Percentiles rank a stretch among this genome's conserved stretches.
Conservation (phyloP, 352 stramenopile species). For the Phytophthora chlamydospora region DNA sequence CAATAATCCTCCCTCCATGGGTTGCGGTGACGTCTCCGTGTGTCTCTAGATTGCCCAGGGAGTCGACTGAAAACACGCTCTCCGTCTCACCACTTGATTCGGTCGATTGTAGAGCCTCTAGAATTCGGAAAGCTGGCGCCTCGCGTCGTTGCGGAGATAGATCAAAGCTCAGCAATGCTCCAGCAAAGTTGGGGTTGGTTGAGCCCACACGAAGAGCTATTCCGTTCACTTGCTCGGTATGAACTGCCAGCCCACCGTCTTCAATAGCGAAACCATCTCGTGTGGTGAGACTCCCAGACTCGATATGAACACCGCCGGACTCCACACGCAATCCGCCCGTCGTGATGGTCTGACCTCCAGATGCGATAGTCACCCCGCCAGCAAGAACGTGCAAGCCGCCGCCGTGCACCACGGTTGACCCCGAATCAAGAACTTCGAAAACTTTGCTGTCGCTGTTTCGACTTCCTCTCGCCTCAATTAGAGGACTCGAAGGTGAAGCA, state of each 20-base stretch:
- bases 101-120: conserved; percentile 42
- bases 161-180: conserved; percentile 56
- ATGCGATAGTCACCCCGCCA: conserved; percentile 58
- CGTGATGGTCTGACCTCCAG: conserved; percentile 64
- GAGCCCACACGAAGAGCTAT: conserved; percentile 51
- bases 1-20: conserved; percentile 49
- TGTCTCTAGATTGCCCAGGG: conserved; percentile 50
- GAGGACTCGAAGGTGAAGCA: conserved; percentile 21
- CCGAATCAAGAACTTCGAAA: conserved; percentile 65
- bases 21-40: conserved; percentile 56
- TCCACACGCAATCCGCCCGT: conserved; percentile 64
- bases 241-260: conserved; percentile 62
- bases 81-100: conserved; percentile 6
- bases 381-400: conserved; percentile 58
- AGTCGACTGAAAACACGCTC: conserved; percentile 55
- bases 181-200: conserved; percentile 56
- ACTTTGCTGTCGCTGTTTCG: conserved; percentile 35
- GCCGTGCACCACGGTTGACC: conserved; percentile 55
- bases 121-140: conserved; percentile 47
- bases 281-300: conserved; percentile 55
- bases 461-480: conserved; percentile 40
- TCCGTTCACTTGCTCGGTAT: conserved; percentile 51
- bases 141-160: conserved; percentile 34
- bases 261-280: conserved; percentile 63
- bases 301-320: conserved; percentile 61